Base-by-base conservation (phyloP, 2,329 filamentous ascomycete species). In the Magnaporthiopsis rhizophila region DNA sequence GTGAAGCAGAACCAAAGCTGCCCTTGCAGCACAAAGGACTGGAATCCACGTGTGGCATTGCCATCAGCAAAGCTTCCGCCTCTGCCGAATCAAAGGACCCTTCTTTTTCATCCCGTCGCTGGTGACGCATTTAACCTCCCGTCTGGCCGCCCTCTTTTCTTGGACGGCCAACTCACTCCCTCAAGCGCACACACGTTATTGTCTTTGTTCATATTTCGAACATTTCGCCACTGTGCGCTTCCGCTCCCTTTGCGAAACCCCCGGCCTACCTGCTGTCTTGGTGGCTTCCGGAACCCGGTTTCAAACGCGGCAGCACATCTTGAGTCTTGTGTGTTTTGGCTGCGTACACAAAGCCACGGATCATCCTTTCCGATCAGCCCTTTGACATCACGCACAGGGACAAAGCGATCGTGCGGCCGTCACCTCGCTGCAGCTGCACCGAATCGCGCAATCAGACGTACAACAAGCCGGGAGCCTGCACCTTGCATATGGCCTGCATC, bases 381-480 rank as follows among this genome's bases (percentile, higher is more conserved):
- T 24, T 38, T 45, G 38, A 45, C 26, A 45, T 62, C 26, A 62
- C 60, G 45, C 60, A 62, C 60, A 62, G 60, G 30, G 24, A 62
- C 13, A 53, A n/a, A 32, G 38, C 18, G 30, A 62, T 30, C 21
- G 38, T 50, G 38, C 38, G 36, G 60, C 36, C 60, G 60, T 62
- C 60, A 30, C 36, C 60, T 53, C 60, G 15, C 57, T 58, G 30
- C 56, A 58, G 59, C 53, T 56, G 36, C 45, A 36, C 36, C 38
- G 34, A 45, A 38, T 61, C 38, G 59, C 11, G 61, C 26, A 60
- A 36, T 36, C 26, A 15, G 32, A 57, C 61, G 32, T 58, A 36
- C 28, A 56, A 4, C 56, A 24, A 34, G 18, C 15, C 53, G 30
- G 62, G 57, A 28, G 24, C 62, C 62, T 58, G 50, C 62, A 62